Evolutionary conservation across 768 basidiomycete species (phyloP), one percentile per base, ranked within the genome.

Genomic region (Lactarius deliciosus): DNA sequence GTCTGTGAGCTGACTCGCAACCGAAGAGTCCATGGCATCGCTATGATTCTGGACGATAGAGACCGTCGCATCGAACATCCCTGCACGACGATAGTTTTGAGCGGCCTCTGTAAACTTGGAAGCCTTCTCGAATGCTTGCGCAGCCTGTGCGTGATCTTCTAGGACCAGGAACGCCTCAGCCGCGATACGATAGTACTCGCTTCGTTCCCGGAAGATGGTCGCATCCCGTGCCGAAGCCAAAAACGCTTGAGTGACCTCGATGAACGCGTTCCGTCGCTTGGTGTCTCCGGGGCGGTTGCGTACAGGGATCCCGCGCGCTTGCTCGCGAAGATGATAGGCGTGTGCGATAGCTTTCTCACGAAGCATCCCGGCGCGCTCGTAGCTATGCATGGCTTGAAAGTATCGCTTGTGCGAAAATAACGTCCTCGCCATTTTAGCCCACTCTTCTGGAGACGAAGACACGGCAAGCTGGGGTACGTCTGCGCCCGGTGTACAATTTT

Each of bases 381-480:
- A 87, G 64, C 83, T 84, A 57, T 83, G 78, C 76, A 79, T 81
- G 0, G 87, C 85, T 66, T 87, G 83, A 3, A 77, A 71, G 67
- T 83, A 88, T 45, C 78, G 77, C 43, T 81, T 76, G 61, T 81
- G 76, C 45, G 75, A 69, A 71, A 84, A 85, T 3, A 84, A 67
- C 8, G 74, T 70, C 0, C 68, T 69, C 0, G 81, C 83, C 20
- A 75, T 79, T 28, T 74, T 71, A 5, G 74, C 77, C 83, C 83
- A 84, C 70, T 85, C 83, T 30, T 75, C 79, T 1, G 72, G 69
- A 13, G 81, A 80, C 4, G 88, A 89, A 0, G 81, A 77, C 1
- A 81, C 82, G 0, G 86, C 86, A 25, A 89, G 77, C 15, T 77
- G 80, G 1, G 85, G 86, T 41, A 83, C 79, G 47, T 82, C 82